Evolutionary conservation across 208 protist species (phyloP).

Genomic region (Leishmania tropica): DNA sequence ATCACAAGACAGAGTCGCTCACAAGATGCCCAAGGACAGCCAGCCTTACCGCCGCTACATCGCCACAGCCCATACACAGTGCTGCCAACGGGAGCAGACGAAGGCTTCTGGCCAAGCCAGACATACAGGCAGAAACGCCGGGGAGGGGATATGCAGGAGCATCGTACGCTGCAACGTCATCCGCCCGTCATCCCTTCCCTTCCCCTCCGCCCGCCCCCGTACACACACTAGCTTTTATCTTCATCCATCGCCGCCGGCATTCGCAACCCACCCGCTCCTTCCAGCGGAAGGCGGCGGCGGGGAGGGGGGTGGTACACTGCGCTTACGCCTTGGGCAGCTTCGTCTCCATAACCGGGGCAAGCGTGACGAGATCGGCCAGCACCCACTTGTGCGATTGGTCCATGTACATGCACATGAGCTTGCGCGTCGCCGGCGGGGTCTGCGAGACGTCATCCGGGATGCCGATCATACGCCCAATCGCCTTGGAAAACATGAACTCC

Average conservation of each 20-base stretch:
- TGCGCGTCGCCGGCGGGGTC: conserved; percentile 61
- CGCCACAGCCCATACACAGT: neutral
- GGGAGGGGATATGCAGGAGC: neutral
- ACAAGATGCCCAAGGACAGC: neutral
- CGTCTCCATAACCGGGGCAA: conserved; percentile 30
- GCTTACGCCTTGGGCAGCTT: conserved; percentile 29
- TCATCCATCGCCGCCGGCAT: no score
- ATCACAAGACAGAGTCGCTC: neutral
- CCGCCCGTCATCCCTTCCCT: neutral
- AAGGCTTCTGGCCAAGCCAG: neutral
- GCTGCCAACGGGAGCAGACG: neutral
- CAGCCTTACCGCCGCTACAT: neutral
- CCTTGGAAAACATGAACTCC: conserved; percentile 61
- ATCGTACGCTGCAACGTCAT: neutral
- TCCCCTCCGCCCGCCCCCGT: neutral
- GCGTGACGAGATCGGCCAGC: conserved; percentile 56
- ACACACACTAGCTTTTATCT: no score
- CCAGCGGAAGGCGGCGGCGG: neutral
- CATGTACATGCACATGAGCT: conserved; percentile 81
- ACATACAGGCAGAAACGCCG: neutral
- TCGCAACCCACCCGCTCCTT: neutral
- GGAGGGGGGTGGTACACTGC: neutral
- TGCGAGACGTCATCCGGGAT: conserved; percentile 59
- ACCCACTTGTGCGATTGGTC: conserved; percentile 62
- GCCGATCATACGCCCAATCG: conserved; percentile 50